phyloP scores from a whole-genome alignment of 2,329 filamentous ascomycete species.

The Neophaeococcomyces mojaviensis region DNA sequence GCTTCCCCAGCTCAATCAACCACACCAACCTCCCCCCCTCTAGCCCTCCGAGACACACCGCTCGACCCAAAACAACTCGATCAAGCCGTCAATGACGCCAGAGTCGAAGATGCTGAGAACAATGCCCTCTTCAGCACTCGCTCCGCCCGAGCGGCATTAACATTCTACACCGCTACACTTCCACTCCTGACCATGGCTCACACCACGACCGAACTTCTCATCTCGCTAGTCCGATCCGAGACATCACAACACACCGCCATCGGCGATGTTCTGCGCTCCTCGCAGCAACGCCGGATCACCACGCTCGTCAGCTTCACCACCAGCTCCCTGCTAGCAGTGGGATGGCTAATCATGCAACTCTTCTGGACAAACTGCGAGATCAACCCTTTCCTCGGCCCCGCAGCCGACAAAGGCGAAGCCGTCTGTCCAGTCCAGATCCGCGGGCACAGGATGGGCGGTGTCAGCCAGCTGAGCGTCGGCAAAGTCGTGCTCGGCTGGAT shows the following conservation, averaged over 20 bases:
- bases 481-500: conserved; percentile 16
- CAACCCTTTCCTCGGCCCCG: conserved; percentile 24
- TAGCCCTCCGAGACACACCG: neutral
- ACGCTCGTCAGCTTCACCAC: conserved; percentile 17
- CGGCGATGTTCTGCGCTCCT: conserved; percentile 1
- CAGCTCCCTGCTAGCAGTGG: conserved; percentile 13
- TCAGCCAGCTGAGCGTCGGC: conserved; percentile 20
- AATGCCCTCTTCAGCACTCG: neutral
- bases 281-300: conserved; percentile 19
- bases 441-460: conserved; percentile 30
- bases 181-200: conserved; percentile 14
- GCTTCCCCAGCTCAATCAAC: conserved; percentile 13
- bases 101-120: neutral
- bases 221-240: conserved; percentile 3
- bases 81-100: neutral
- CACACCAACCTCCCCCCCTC: conserved; percentile 3
- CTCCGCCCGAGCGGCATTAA: conserved; percentile 9
- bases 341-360: conserved; percentile 14
- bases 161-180: conserved; percentile 20
- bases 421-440: conserved; percentile 42
- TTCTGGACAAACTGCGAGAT: conserved; percentile 23
- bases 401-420: conserved; percentile 34
- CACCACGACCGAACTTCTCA: conserved; percentile 15
- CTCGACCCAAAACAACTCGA: neutral
- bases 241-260: conserved; percentile 1